Conservation (phyloP, 2,329 filamentous ascomycete species). For the Beauveria varroae region DNA sequence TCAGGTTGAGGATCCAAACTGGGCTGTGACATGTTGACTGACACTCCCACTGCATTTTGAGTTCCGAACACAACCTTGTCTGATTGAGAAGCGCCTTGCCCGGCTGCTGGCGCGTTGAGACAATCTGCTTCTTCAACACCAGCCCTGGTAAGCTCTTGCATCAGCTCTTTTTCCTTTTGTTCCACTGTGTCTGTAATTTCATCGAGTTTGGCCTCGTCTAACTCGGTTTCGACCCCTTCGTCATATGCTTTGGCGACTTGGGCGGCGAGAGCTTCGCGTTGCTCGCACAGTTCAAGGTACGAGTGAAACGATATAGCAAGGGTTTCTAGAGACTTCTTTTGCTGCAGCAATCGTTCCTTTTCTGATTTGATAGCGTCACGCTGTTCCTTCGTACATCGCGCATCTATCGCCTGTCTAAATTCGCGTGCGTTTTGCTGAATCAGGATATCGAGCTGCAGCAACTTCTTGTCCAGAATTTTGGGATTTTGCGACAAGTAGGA, state of each 20-base stretch:
- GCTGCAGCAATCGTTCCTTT: constrained; percentile 38
- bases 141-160: constrained; percentile 33
- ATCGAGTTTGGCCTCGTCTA: constrained; percentile 43
- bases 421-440: constrained; percentile 40
- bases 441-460: constrained; percentile 31
- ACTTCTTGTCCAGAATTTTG: constrained; percentile 27
- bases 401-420: constrained; percentile 40
- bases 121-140: constrained; percentile 37
- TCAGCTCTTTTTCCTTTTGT: constrained; percentile 34
- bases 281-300: constrained; percentile 33
- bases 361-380: constrained; percentile 41
- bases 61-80: constrained; percentile 34
- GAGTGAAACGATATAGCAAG: constrained; percentile 34
- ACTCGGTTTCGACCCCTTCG: constrained; percentile 42
- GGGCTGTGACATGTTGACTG: constrained; percentile 25
- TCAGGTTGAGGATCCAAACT: constrained; percentile 25
- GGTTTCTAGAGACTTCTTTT: constrained; percentile 36
- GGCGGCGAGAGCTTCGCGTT: constrained; percentile 38
- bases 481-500: constrained; percentile 23
- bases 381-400: constrained; percentile 37
- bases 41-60: constrained; percentile 27
- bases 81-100: constrained; percentile 11
- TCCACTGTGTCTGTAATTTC: constrained; percentile 38
- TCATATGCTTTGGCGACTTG: constrained; percentile 43
- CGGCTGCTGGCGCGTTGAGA: constrained; percentile 22